These are phyloP conservation scores for Cutaneotrichosporon sp. DNA, from an alignment of 1,284 basidiomycete genomes.

Conservation along the genomic window DNA sequence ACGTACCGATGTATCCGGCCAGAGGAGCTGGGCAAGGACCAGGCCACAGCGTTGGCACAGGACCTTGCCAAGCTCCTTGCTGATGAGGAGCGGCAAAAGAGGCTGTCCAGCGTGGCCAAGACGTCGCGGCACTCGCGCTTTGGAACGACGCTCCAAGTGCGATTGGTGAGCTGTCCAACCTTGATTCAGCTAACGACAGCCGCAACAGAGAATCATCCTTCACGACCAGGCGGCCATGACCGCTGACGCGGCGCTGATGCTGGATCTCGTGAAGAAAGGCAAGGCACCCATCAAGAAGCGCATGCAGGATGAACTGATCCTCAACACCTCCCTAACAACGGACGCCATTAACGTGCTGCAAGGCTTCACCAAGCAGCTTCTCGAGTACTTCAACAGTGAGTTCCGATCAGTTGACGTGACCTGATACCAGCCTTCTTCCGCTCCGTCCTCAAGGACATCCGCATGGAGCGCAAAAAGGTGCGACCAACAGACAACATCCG, in stretches of 20 bases:
- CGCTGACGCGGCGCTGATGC: constrained; percentile 67
- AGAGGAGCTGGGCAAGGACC: constrained; percentile 63
- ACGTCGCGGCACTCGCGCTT: constrained; percentile 87
- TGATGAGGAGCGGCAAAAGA: constrained; percentile 65
- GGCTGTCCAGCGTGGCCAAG: constrained; percentile 54
- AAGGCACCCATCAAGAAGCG: constrained; percentile 63
- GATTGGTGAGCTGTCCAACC: constrained; percentile 55
- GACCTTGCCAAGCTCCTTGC: constrained; percentile 68
- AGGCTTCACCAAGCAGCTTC: constrained; percentile 66
- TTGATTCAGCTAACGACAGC: constrained; percentile 30
- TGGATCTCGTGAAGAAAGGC: constrained; percentile 75
- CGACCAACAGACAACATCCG: constrained; percentile 86
- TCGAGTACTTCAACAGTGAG: constrained; percentile 85
- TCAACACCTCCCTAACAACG: constrained; percentile 57
- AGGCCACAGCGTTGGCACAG: constrained; percentile 65
- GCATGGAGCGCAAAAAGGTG: constrained; percentile 82
- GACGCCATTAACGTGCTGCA: constrained; percentile 69
- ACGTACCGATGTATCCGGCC: constrained; percentile 75
- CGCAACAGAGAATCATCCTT: constrained; percentile 60
- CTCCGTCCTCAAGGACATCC: constrained; percentile 84
- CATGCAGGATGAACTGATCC: constrained; percentile 54
- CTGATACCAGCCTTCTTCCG: constrained; percentile 68
- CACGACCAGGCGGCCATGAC: constrained; percentile 79
- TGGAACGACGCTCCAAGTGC: constrained; percentile 83
- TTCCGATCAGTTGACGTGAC: constrained; percentile 8